These are phyloP conservation scores for Pyrus hybrid DNA, from an alignment of 331 rosid species.

Conservation along the genomic window DNA sequence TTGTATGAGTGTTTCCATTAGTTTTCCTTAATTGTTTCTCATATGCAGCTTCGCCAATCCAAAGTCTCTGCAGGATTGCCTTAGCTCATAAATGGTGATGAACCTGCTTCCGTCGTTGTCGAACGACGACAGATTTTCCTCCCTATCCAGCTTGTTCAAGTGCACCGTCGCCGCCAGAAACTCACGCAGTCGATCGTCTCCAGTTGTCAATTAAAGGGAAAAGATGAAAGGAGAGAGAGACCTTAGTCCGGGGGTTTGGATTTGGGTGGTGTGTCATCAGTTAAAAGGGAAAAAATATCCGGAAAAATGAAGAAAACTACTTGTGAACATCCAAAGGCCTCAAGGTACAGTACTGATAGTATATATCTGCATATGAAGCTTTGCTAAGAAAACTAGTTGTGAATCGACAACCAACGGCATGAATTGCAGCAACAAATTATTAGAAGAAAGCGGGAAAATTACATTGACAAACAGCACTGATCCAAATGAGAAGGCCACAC, in stretches of 20 bases:
- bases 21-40: no score
- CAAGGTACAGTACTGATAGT: no score
- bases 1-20: no score
- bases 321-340: no score
- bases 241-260: no score
- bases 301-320: no score
- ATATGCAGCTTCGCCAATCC: constrained; percentile 38
- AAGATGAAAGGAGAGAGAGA: no score
- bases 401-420: background rate
- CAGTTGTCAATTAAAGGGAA: constrained; percentile 24
- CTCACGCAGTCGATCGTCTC: constrained; percentile 36
- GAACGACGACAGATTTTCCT: constrained; percentile 33
- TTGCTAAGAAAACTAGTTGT: background rate
- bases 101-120: constrained; percentile 42
- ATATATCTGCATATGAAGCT: no score
- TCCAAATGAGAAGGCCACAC: background rate
- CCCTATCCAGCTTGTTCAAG: constrained; percentile 42
- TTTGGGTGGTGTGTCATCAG: no score
- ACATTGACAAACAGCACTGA: background rate
- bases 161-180: constrained; percentile 48
- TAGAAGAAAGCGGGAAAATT: background rate
- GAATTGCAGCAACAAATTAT: background rate
- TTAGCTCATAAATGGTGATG: constrained; percentile 38
- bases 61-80: constrained; percentile 36
- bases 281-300: no score